Evolutionary conservation across 2,329 filamentous ascomycete genomes (phyloP).

Genomic region (Macrophomina pseudophaseolina): DNA sequence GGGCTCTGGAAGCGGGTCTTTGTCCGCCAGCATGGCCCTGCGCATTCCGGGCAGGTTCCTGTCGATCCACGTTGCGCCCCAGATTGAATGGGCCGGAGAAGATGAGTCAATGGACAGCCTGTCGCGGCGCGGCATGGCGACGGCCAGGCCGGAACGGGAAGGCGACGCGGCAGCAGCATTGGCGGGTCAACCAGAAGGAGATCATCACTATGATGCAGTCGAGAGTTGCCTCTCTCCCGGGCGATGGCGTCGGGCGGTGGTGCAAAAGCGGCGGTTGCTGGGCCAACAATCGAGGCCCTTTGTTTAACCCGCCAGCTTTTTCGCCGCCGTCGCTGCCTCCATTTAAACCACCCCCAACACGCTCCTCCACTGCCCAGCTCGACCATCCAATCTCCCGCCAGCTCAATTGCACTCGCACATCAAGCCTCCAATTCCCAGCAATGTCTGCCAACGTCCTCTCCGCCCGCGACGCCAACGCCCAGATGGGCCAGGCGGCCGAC

Average conservation of each 20-base stretch:
- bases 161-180: neutral
- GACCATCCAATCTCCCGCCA: neutral
- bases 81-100: neutral
- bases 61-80: neutral
- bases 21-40: neutral
- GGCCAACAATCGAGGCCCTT: neutral
- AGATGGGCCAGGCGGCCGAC: constrained; percentile 36
- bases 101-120: neutral
- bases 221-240: neutral
- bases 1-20: neutral
- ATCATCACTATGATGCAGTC: neutral
- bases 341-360: constrained; percentile 9
- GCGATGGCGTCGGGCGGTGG: neutral
- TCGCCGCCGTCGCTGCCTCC: neutral
- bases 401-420: neutral
- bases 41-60: constrained; percentile 1
- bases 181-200: neutral
- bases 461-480: constrained; percentile 69
- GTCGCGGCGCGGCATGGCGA: neutral
- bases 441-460: constrained; percentile 68
- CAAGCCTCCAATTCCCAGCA: constrained; percentile 19
- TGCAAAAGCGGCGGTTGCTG: constrained; percentile 3
- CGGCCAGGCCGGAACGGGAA: neutral
- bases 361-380: neutral
- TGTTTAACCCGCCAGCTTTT: constrained; percentile 20